phyloP scores from a whole-genome alignment of 495 filamentous ascomycete species.

The Neurospora discreta region DNA sequence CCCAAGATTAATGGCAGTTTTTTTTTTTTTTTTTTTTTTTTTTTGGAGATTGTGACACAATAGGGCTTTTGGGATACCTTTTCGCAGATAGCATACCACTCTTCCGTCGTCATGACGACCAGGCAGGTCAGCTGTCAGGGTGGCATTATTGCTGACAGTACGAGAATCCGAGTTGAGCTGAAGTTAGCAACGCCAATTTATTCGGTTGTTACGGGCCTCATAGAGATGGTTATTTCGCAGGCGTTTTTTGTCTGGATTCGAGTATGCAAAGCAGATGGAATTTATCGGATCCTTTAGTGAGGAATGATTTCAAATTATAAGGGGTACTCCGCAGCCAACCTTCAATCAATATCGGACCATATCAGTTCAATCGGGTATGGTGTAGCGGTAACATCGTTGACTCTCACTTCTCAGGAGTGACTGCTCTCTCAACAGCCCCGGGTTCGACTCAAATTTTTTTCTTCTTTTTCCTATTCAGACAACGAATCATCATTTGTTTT shows the following conservation, averaged over 20 bases:
- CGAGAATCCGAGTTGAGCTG: no score
- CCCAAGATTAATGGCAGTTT: no score
- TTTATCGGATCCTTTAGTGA: background rate
- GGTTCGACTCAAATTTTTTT: background rate
- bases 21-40: no score
- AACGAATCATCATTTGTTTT: no score
- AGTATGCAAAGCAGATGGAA: background rate
- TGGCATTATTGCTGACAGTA: no score
- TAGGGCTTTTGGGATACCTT: no score
- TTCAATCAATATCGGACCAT: background rate
- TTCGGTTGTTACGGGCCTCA: background rate
- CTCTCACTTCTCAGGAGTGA: no score
- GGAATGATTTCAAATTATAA: background rate
- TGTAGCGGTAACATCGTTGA: background rate
- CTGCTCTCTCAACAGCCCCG: background rate
- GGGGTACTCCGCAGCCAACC: background rate
- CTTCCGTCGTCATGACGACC: no score
- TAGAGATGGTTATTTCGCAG: background rate
- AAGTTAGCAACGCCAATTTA: background rate
- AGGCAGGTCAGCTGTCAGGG: no score
- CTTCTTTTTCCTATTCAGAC: no score
- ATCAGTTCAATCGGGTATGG: background rate
- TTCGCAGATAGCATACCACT: no score
- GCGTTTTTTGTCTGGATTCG: background rate
- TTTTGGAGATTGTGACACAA: no score